Base-by-base conservation (phyloP, 805 yeast genomes). In the Saturnispora saitoi region DNA sequence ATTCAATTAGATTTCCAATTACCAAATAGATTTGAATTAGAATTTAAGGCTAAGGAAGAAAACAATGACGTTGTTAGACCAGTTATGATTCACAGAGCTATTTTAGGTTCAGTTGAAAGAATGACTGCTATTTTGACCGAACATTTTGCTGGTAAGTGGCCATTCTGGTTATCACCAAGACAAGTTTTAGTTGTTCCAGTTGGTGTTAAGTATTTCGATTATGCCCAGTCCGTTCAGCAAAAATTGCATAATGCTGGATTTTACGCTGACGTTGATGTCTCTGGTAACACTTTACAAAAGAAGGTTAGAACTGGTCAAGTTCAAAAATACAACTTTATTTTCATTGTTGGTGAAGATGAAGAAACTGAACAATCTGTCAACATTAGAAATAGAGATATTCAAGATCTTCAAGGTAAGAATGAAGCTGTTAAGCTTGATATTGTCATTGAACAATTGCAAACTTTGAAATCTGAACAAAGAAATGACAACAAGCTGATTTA, bases 91-190 rank as follows among this genome's bases (percentile, higher is more conserved):
- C 99, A 93, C 75, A 86, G 99, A 72, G 99, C 99, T 57, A 88
- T 93, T 57, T 78, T 91, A 65, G 99, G 99, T 58, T 87, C 96
- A 42, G 95, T 93, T 52, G 99, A 93, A 77, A 86, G 99, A 77
- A 90, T 93, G 98, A 86, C 96, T 54, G 99, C 97, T 54, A 91
- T 93, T 60, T 80, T 93, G 69, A 90, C 95, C 51, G 99, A 93
- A 71, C 99, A 93, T 73, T 93, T 76, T 71, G 96, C 90, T 65
- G 99, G 99, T 63, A 93, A 89, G 68, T 93, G 99, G 99, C 99
- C 99, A 63, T 87, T 93, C 78, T 93, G 99, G 99, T 77, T 93
- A 65, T 90, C 98, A n/a, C 99, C 99, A 63, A 85, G 99, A 74
- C 99, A 93, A 73, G 78, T 91, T 50, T 75, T 91, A 60, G 95